Conservation (phyloP, 2,329 filamentous ascomycete genomes). For the Fusarium sp. region DNA sequence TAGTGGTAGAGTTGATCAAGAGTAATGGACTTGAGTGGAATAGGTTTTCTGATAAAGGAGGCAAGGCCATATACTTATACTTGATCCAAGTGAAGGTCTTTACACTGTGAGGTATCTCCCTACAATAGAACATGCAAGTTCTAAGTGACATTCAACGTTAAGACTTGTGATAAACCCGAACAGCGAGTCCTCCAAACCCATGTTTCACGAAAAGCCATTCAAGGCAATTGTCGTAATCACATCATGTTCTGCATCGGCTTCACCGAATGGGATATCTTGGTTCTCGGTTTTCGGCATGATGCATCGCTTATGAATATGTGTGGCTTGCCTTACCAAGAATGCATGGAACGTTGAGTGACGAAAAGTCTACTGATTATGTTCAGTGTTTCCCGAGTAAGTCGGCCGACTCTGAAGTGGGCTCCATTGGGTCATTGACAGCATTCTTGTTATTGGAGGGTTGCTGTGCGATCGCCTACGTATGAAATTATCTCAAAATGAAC, state of each 20-base stretch:
- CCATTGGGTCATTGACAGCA: background rate
- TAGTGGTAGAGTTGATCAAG: background rate
- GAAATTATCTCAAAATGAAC: background rate
- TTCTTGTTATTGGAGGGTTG: background rate
- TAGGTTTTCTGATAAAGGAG: background rate
- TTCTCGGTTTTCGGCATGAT: constrained; percentile 6
- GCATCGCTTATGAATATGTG: constrained; percentile 18
- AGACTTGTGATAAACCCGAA: background rate
- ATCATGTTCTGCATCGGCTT: background rate
- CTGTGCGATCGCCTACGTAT: no score
- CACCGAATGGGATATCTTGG: background rate
- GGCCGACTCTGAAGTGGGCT: constrained; percentile 2
- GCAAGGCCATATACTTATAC: constrained; percentile 4
- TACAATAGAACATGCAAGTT: background rate
- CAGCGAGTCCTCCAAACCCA: background rate
- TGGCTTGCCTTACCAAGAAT: constrained; percentile 33
- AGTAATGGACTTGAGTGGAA: background rate
- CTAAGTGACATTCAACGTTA: background rate
- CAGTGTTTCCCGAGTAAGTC: background rate
- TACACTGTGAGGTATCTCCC: background rate
- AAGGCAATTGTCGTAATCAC: background rate
- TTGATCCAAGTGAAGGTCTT: background rate
- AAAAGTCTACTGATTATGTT: background rate
- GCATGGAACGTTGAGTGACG: constrained; percentile 8
- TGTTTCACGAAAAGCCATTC: background rate